Conservation (phyloP, 2,329 filamentous ascomycete genomes). For the Xylariales sp. region DNA sequence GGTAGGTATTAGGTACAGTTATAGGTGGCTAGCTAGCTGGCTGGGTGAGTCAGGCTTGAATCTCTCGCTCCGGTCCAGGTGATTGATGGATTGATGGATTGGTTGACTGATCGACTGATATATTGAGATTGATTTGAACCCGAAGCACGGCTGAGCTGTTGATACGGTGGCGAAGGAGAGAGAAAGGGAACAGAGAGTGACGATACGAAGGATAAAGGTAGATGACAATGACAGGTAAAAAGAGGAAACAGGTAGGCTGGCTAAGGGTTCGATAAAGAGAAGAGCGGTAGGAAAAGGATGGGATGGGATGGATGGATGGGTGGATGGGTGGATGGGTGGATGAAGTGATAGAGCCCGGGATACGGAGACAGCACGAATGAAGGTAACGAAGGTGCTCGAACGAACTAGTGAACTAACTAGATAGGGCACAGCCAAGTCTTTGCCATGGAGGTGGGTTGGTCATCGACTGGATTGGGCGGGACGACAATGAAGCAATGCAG, state of each 20-base stretch:
- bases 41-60: conserved; percentile 42
- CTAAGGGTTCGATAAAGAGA: conserved; percentile 47
- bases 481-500: conserved; percentile 50
- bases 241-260: conserved; percentile 41
- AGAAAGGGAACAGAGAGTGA: conserved; percentile 50
- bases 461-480: conserved; percentile 46
- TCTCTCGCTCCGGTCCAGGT: conserved; percentile 45
- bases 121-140: conserved; percentile 35
- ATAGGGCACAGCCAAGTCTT: conserved; percentile 19
- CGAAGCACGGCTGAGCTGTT: conserved; percentile 45
- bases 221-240: conserved; percentile 39
- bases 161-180: conserved; percentile 42
- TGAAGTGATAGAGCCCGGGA: conserved; percentile 26
- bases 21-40: conserved; percentile 40
- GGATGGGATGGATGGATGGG: conserved; percentile 45
- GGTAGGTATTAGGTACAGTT: conserved; percentile 45
- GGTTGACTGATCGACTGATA: background rate
- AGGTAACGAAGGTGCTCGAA: conserved; percentile 37
- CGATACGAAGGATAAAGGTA: conserved; percentile 50
- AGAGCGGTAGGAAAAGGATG: conserved; percentile 47
- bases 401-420: conserved; percentile 24
- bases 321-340: conserved; percentile 12
- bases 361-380: conserved; percentile 30
- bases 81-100: conserved; percentile 20
- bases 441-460: conserved; percentile 44